Evolutionary conservation across 768 basidiomycete genomes (phyloP).

Genomic region (Multifurca ochricompacta): DNA sequence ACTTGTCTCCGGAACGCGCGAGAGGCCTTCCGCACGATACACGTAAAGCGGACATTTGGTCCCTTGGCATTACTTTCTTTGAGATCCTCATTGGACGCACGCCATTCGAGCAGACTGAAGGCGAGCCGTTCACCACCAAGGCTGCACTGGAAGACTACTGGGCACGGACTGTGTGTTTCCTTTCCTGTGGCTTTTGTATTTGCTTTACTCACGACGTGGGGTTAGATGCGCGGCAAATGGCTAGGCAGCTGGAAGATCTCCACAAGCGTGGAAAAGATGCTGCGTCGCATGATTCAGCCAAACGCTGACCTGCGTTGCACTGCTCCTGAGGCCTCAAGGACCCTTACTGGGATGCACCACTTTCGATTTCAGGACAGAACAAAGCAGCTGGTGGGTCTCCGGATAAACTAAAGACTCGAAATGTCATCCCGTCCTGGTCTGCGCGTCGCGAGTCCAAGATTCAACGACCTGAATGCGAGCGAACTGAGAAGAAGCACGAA

Average conservation of each 20-base stretch:
- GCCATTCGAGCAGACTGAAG: constrained; percentile 79
- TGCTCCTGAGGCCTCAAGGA: constrained; percentile 59
- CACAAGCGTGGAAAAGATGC: constrained; percentile 51
- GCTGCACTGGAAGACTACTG: constrained; percentile 85
- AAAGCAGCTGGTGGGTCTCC: constrained; percentile 28
- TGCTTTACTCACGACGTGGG: neutral
- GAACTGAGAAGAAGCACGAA: constrained; percentile 21
- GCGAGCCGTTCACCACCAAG: constrained; percentile 68
- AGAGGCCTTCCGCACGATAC: constrained; percentile 87
- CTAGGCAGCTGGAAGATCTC: constrained; percentile 73
- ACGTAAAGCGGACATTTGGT: constrained; percentile 82
- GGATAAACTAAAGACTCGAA: constrained; percentile 28
- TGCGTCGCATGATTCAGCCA: constrained; percentile 72
- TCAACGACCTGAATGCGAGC: constrained; percentile 15
- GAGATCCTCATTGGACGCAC: constrained; percentile 91
- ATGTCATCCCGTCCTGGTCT: constrained; percentile 32
- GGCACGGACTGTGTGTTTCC: constrained; percentile 59
- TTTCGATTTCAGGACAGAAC: constrained; percentile 1
- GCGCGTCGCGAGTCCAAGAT: constrained; percentile 21
- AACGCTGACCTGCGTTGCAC: constrained; percentile 78
- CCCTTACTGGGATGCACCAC: constrained; percentile 48
- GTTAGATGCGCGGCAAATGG: constrained; percentile 74
- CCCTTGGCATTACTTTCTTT: constrained; percentile 86
- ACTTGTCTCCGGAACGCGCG: constrained; percentile 88
- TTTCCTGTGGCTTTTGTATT: neutral